These are phyloP conservation scores for Termitomyces sp. DNA, from an alignment of 768 basidiomycete genomes.

Conservation along the genomic window DNA sequence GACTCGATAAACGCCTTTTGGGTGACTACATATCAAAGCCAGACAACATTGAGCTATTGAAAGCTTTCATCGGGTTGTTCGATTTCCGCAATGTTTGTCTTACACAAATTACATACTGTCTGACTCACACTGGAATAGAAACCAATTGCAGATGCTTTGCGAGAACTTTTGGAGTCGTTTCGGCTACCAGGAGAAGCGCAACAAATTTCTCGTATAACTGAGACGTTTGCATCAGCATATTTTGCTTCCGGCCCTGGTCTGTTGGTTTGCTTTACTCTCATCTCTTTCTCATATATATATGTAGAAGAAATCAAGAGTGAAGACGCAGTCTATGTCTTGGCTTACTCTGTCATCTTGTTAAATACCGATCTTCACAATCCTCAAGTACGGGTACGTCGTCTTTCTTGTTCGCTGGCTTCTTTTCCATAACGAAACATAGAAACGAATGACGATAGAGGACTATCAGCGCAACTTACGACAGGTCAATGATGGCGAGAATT, in stretches of 20 bases:
- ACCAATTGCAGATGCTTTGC: slow-evolving; percentile 92
- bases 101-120: neutral
- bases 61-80: slow-evolving; percentile 83
- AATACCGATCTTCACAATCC: slow-evolving; percentile 98
- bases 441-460: slow-evolving; percentile 95
- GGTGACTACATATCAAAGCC: slow-evolving; percentile 92
- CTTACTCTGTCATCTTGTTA: slow-evolving; percentile 96
- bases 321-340: slow-evolving; percentile 91
- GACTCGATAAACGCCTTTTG: slow-evolving; percentile 87
- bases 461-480: slow-evolving; percentile 90
- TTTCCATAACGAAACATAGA: slow-evolving; percentile 37
- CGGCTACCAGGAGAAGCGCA: slow-evolving; percentile 93
- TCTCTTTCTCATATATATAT: slow-evolving; percentile 5
- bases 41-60: slow-evolving; percentile 80
- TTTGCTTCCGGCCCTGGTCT: slow-evolving; percentile 80
- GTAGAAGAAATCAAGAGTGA: slow-evolving; percentile 84
- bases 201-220: slow-evolving; percentile 90
- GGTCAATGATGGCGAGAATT: slow-evolving; percentile 82
- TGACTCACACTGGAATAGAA: slow-evolving; percentile 46
- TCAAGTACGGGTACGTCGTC: slow-evolving; percentile 68
- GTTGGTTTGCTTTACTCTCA: slow-evolving; percentile 13
- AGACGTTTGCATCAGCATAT: slow-evolving; percentile 89
- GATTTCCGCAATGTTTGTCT: slow-evolving; percentile 79
- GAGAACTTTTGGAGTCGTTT: slow-evolving; percentile 90
- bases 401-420: neutral